phyloP scores from a whole-genome alignment of 2,329 filamentous ascomycete species.

The Exophiala sp. region DNA sequence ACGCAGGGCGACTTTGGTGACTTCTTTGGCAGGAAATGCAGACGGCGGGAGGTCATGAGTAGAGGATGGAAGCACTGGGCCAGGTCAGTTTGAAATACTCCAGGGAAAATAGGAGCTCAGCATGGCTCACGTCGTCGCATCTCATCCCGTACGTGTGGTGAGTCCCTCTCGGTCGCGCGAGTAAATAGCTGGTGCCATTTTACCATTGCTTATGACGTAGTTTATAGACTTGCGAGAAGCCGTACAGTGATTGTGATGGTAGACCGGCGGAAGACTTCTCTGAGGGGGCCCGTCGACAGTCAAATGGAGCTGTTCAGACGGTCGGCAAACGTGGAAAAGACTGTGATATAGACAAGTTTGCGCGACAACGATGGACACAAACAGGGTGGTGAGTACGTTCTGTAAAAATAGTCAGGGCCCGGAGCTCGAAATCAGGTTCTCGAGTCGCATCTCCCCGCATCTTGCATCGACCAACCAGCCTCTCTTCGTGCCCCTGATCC shows the following conservation, averaged over 20 bases:
- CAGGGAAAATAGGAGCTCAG: background rate
- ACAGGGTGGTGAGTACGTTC: too few species aligned
- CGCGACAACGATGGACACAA: too few species aligned
- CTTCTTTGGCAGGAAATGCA: constrained; percentile 67
- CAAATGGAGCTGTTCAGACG: too few species aligned
- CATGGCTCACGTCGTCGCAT: constrained; percentile 38
- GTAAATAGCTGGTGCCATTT: constrained; percentile 22
- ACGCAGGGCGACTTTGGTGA: constrained; percentile 83
- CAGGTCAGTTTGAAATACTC: constrained; percentile 1
- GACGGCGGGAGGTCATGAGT: constrained; percentile 45
- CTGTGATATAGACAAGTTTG: too few species aligned
- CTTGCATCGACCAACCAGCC: background rate
- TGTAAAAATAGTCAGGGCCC: too few species aligned
- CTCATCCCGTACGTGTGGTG: constrained; percentile 35
- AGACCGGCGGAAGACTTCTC: background rate
- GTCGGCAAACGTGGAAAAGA: too few species aligned
- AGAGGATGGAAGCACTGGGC: constrained; percentile 39
- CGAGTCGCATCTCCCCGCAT: background rate
- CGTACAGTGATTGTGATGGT: background rate
- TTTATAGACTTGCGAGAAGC: background rate
- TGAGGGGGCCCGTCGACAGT: too few species aligned
- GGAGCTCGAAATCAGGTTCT: constrained; percentile 7
- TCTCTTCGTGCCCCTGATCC: background rate
- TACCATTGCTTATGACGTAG: constrained; percentile 15
- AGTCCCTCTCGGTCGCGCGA: constrained; percentile 26